These are phyloP conservation scores for Schizophyllum commune DNA, from an alignment of 1,284 basidiomycete genomes.

Conservation along the genomic window DNA sequence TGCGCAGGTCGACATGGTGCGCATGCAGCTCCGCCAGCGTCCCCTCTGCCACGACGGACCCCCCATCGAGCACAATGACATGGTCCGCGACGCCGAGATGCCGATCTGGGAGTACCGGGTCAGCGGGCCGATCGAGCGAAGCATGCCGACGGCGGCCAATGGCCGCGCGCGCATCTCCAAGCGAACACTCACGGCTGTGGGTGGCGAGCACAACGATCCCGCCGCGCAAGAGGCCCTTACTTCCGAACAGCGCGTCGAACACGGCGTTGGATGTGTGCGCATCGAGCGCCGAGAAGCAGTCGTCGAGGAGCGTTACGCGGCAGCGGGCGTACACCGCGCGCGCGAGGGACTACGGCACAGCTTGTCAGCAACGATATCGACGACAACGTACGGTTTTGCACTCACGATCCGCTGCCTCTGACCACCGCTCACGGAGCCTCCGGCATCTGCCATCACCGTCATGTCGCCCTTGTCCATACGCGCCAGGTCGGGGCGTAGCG, in stretches of 20 bases:
- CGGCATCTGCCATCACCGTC: constrained; percentile 13
- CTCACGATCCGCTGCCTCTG: constrained; percentile 18
- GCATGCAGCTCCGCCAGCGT: constrained; percentile 6
- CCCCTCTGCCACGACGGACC: constrained; percentile 6
- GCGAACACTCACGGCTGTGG: constrained; percentile 6
- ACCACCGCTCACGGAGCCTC: constrained; percentile 16
- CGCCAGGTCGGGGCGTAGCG: constrained; percentile 7
- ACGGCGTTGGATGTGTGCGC: constrained; percentile 3
- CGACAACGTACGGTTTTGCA: not conserved
- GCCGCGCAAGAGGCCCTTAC: constrained; percentile 4
- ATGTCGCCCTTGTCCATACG: constrained; percentile 7
- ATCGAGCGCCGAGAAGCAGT: constrained; percentile 6
- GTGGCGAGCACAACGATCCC: constrained; percentile 10
- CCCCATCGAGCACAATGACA: constrained; percentile 7
- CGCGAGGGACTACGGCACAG: constrained; percentile 9
- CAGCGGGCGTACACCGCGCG: constrained; percentile 10
- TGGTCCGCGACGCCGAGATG: constrained; percentile 5
- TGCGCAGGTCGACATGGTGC: constrained; percentile 2
- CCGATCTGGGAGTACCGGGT: not conserved
- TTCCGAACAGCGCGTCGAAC: constrained; percentile 9
- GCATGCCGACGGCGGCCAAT: not conserved
- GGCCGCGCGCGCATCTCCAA: not conserved
- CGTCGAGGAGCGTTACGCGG: constrained; percentile 10
- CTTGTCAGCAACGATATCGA: not conserved
- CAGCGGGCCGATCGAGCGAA: not conserved